phyloP scores from a whole-genome alignment of 148 eudicot genomes.

The Silene conica region DNA sequence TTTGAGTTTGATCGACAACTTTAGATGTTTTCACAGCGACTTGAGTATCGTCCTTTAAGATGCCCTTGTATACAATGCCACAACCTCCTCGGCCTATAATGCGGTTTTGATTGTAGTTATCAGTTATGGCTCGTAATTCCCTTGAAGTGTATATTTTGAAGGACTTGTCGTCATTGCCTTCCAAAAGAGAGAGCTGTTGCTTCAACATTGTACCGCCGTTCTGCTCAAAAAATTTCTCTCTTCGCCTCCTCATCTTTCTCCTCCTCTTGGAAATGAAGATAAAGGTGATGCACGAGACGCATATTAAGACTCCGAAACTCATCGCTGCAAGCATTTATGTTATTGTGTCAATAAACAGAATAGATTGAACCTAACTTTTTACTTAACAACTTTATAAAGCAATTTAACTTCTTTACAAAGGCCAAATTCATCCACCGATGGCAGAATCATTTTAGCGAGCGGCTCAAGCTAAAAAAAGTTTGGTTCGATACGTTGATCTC shows the following conservation, averaged over 20 bases:
- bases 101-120: conserved; percentile 14
- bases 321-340: conserved; percentile 8
- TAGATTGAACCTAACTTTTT: too few relatives aligned
- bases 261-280: background rate
- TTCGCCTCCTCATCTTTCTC: conserved; percentile 6
- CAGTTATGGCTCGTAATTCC: conserved; percentile 17
- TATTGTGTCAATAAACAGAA: too few relatives aligned
- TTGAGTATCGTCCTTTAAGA: conserved; percentile 9
- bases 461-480: too few relatives aligned
- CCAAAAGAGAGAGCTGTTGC: conserved; percentile 3
- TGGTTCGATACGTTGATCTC: too few relatives aligned
- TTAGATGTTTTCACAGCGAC: too few relatives aligned
- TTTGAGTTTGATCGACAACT: too few relatives aligned
- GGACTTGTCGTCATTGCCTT: background rate
- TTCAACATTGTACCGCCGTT: conserved; percentile 23
- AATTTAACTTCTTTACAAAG: too few relatives aligned
- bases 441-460: too few relatives aligned
- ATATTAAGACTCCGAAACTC: background rate
- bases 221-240: conserved; percentile 15
- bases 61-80: conserved; percentile 21
- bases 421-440: too few relatives aligned
- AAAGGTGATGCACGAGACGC: background rate
- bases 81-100: conserved; percentile 22
- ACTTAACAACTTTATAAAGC: too few relatives aligned
- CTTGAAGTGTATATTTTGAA: conserved; percentile 14